Conservation (phyloP, 352 stramenopile species). For the Nothophytophthora sp. region DNA sequence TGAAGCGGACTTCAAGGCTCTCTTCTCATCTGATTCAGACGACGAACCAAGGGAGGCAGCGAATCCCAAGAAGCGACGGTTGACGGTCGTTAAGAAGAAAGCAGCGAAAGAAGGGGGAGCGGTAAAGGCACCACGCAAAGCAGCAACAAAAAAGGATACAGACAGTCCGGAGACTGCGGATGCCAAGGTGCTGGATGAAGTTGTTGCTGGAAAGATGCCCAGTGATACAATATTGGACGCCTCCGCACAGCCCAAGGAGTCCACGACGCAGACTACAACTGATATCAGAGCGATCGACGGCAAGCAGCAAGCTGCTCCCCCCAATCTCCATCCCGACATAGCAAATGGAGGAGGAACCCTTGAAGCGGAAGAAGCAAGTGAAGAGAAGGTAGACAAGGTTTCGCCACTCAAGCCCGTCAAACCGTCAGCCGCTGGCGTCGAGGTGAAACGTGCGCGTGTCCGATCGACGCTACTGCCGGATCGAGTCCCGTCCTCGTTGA, state of each 20-base stretch:
- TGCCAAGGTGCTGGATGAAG: too few relatives aligned
- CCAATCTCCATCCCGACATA: too few relatives aligned
- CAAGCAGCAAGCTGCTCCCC: too few relatives aligned
- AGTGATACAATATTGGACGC: too few relatives aligned
- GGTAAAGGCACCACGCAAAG: background rate
- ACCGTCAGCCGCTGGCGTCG: conserved; percentile 12
- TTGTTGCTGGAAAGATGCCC: too few relatives aligned
- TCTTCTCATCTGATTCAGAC: conserved; percentile 34
- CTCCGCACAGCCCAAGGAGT: conserved; percentile 1
- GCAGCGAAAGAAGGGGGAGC: conserved; percentile 1
- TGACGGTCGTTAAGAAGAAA: conserved; percentile 11
- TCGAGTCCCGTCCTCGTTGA: conserved; percentile 32
- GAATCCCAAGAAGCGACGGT: conserved; percentile 3
- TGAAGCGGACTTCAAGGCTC: conserved; percentile 15
- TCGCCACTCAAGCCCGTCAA: conserved; percentile 23
- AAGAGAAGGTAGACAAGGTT: background rate
- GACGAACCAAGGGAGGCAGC: conserved; percentile 2
- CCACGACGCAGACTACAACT: background rate
- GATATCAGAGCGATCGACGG: too few relatives aligned
- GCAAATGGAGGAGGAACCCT: too few relatives aligned
- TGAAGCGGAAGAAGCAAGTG: background rate
- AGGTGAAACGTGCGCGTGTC: conserved; percentile 49
- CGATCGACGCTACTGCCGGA: conserved; percentile 33
- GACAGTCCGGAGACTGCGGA: background rate
- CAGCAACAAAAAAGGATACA: conserved; percentile 1